A percentile compares a stretch with the other conserved stretches of the same genome.
These are phyloP conservation scores for Talaromyces sp. DNA, from an alignment of 2,329 filamentous ascomycete genomes.

Conservation along the genomic window DNA sequence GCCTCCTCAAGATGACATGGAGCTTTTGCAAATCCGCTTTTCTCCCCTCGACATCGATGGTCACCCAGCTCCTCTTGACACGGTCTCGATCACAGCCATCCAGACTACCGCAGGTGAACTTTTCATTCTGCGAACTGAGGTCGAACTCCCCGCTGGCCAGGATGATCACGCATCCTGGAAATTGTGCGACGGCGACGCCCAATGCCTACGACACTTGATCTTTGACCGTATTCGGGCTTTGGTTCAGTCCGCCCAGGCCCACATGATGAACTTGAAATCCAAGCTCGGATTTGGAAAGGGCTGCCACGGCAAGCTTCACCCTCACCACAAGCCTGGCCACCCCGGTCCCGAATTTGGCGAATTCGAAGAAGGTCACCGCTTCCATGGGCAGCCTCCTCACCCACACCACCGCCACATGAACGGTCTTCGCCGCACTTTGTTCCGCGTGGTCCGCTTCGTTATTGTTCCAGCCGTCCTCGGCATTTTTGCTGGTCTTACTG, in stretches of 20 bases:
- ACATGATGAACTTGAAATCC: constrained; percentile 31
- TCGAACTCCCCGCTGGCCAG: constrained; percentile 35
- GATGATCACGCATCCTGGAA: constrained; percentile 39
- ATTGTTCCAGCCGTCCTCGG: constrained; percentile 47
- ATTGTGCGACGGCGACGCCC: constrained; percentile 41
- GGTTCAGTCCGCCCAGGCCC: constrained; percentile 36
- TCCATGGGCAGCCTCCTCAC: constrained; percentile 25
- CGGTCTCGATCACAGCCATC: constrained; percentile 40
- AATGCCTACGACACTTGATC: constrained; percentile 38
- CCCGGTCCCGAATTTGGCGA: neutral
- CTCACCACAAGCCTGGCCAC: constrained; percentile 4
- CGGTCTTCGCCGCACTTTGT: constrained; percentile 39
- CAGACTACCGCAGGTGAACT: constrained; percentile 35
- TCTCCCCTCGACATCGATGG: constrained; percentile 45
- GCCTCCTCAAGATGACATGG: constrained; percentile 29
- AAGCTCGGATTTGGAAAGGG: constrained; percentile 29
- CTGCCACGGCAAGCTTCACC: constrained; percentile 30
- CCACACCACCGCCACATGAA: constrained; percentile 29
- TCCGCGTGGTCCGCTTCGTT: constrained; percentile 42
- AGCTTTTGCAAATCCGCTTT: constrained; percentile 41
- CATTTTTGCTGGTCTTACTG: constrained; percentile 44
- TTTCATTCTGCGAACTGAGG: constrained; percentile 35
- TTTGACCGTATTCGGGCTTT: constrained; percentile 39
- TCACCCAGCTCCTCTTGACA: constrained; percentile 44
- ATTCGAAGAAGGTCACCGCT: constrained; percentile 14